Conservation (phyloP, 176 grass and related monocot genomes). For the Triticum aestivum region DNA sequence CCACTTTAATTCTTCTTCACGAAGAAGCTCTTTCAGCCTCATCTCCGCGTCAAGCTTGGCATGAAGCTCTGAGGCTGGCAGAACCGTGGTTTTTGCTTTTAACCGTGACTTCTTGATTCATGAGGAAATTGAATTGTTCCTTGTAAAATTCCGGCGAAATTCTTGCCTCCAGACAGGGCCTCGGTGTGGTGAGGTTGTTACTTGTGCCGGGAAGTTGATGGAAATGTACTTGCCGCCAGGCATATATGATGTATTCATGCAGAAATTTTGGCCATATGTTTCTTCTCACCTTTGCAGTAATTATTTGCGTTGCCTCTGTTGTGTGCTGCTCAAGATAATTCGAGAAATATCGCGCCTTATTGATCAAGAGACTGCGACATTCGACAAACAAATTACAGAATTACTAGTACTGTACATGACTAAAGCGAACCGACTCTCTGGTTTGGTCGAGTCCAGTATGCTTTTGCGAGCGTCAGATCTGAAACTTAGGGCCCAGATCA, state of each 20-base stretch:
- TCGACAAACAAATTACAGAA: no score
- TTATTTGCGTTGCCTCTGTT: neutral
- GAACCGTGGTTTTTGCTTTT: no score
- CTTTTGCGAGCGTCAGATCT: neutral
- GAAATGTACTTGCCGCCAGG: neutral
- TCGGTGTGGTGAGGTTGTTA: neutral
- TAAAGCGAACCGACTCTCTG: no score
- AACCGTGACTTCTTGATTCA: neutral
- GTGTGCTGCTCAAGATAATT: neutral
- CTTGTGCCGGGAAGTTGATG: neutral
- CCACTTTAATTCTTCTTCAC: no score
- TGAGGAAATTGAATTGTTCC: neutral
- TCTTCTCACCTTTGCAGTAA: neutral
- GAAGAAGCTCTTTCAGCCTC: no score
- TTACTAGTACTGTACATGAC: no score
- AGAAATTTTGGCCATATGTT: neutral
- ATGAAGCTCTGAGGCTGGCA: no score
- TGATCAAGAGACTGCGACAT: no score
- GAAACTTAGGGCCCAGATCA: neutral
- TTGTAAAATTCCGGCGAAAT: neutral
- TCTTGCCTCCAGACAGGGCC: neutral
- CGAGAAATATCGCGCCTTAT: no score
- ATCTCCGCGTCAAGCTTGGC: no score
- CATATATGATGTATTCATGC: neutral
- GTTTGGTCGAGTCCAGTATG: neutral